A percentile compares a stretch with the other conserved stretches of the same genome.
These are phyloP conservation scores for Strombidium stylifer DNA, from an alignment of 73 alveolate genomes.

Conservation along the genomic window DNA sequence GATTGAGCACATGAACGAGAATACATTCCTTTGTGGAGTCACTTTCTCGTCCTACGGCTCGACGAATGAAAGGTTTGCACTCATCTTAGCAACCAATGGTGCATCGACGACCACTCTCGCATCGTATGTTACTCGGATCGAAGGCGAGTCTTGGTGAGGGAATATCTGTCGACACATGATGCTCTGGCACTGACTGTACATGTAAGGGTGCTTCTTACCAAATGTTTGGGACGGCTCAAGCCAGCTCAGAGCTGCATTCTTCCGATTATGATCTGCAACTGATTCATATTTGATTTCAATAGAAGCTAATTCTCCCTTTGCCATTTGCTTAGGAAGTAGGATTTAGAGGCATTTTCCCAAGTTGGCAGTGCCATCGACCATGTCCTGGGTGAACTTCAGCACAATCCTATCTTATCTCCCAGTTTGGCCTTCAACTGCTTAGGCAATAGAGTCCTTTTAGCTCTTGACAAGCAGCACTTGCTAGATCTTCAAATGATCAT, in stretches of 20 bases:
- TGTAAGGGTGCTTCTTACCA: constrained; percentile 81
- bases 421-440: no score
- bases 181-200: constrained; percentile 95
- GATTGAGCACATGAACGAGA: constrained; percentile 67
- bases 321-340: no score
- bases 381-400: no score
- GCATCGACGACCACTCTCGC: constrained; percentile 31
- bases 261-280: no score
- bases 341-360: no score
- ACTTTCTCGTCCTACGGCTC: constrained; percentile 18
- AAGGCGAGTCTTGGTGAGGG: constrained; percentile 99
- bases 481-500: no score
- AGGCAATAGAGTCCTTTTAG: no score
- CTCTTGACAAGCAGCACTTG: no score
- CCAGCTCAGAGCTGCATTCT: constrained; percentile 64
- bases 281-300: no score
- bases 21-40: constrained; percentile 21
- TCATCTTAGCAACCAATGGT: constrained; percentile 35
- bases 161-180: constrained; percentile 89
- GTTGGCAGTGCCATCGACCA: no score
- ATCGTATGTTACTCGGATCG: constrained; percentile 83
- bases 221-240: constrained; percentile 79
- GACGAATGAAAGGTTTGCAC: constrained; percentile 26
- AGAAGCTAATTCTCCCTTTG: no score
- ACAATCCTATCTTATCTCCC: no score